Base-by-base conservation (phyloP, 208 protist species). In the Acanthamoeba sp. region DNA sequence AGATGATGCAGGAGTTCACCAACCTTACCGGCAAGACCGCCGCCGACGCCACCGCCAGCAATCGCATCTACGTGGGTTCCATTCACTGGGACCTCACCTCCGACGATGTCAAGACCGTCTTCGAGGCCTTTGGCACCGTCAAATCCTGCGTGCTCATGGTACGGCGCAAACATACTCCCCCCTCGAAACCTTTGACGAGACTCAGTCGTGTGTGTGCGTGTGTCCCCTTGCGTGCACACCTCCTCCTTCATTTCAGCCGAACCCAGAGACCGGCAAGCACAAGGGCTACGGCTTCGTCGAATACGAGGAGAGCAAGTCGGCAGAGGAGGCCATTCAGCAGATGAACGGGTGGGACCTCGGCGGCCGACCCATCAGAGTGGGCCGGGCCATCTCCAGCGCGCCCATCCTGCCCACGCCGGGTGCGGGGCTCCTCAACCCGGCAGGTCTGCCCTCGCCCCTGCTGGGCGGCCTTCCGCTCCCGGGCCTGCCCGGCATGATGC, bases 231-330 rank as follows among this genome's bases (percentile, higher is more conserved):
- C 62, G 62, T 71, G 62, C 2, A 0, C 48, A 55, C 48, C 48
- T 62, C 22, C 40, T 40, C 14, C n/a, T 64, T 62, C 57, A 48
- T 16, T 78, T 20, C 38, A 93, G 89, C 89, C 89, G 27, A 93
- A 82, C 34, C 89, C 89, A 10, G 89, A 93, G 42, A 93, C 89
- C 12, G 89, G 89, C 62, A 93, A 93, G 64, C 89, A 93, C 64
- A 93, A 93, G 50, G 89, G 89, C 34, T 93, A 93, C n/a, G 89
- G 89, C 2, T 93, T 93, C 32, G 40, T 93, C 38, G 89, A 93
- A 62, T 93, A 84, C 48, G 89, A 93, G 32, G 64, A 93, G 16
- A 55, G 29, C 38, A 84, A 76, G 32, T 14, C 89, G 16, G 89
- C 89, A 57, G 89, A 93, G 42, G 62, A 84, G 32, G 89, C 89